phyloP scores from a whole-genome alignment of 176 grass and related monocot species.

The Juncus effusus region DNA sequence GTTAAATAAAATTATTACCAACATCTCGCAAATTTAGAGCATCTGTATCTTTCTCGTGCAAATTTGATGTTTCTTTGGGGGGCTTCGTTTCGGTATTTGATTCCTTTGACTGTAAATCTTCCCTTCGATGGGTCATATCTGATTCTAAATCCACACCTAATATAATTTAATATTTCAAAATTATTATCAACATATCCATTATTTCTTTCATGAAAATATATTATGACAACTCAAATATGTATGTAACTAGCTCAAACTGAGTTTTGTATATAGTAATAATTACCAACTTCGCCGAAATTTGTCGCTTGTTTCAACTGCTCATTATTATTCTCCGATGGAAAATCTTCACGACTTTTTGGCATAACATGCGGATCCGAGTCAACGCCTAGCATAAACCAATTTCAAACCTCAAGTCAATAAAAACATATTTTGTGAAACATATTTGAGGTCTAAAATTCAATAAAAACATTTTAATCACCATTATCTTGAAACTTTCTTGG shows the following conservation, averaged over 20 bases:
- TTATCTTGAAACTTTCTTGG: slow-evolving; percentile 14
- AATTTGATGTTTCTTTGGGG: neutral
- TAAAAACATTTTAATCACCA: slow-evolving; percentile 11
- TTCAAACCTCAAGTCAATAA: neutral
- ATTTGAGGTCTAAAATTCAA: neutral
- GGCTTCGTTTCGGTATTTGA: slow-evolving; percentile 14
- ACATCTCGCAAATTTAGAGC: neutral
- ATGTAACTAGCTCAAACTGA: slow-evolving; percentile 3
- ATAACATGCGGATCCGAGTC: slow-evolving; percentile 9
- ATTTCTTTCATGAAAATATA: neutral
- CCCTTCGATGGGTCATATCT: neutral
- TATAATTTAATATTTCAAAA: slow-evolving; percentile 14
- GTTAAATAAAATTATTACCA: slow-evolving; percentile 12
- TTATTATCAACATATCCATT: neutral
- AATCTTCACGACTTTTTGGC: slow-evolving; percentile 16
- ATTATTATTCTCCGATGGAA: neutral
- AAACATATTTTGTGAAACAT: neutral
- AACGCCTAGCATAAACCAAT: neutral
- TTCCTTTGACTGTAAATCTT: slow-evolving; percentile 1
- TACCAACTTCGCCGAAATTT: slow-evolving; percentile 21
- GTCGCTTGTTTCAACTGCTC: slow-evolving; percentile 2
- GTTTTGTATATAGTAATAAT: neutral
- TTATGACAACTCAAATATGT: slow-evolving; percentile 3
- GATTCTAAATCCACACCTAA: slow-evolving; percentile 14
- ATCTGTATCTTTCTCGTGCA: neutral